These are phyloP conservation scores for Syncephalis plumigaleata DNA, from an alignment of 371 early-diverging fungal genomes.

Conservation along the genomic window DNA sequence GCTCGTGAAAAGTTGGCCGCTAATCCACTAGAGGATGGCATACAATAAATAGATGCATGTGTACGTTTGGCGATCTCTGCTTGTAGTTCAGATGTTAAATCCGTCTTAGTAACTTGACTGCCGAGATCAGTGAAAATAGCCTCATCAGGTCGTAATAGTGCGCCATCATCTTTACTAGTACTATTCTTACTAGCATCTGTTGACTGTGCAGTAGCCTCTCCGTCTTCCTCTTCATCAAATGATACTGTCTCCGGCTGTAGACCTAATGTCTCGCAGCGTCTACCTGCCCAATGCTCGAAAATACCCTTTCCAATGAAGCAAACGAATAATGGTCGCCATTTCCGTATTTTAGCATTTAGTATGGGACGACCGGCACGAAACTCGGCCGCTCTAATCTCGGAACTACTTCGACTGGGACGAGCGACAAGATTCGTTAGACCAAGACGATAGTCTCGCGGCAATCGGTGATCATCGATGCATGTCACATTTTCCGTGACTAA, in stretches of 20 bases:
- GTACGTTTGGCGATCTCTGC: too few relatives aligned
- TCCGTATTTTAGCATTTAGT: conserved; percentile 35
- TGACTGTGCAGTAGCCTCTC: too few relatives aligned
- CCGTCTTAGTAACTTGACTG: too few relatives aligned
- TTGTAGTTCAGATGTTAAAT: too few relatives aligned
- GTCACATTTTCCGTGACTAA: conserved; percentile 20
- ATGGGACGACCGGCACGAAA: conserved; percentile 35
- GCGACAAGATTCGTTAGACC: conserved; percentile 53
- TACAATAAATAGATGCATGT: too few relatives aligned
- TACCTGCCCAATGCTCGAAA: background rate
- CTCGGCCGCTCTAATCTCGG: conserved; percentile 34
- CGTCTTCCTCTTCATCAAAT: too few relatives aligned
- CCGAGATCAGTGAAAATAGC: too few relatives aligned
- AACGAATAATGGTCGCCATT: conserved; percentile 35
- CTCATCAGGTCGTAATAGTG: too few relatives aligned
- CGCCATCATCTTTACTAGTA: too few relatives aligned
- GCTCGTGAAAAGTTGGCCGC: too few relatives aligned
- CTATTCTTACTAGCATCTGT: too few relatives aligned
- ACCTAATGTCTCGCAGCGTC: background rate
- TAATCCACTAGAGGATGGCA: too few relatives aligned
- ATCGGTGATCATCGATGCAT: conserved; percentile 26
- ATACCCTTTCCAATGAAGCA: conserved; percentile 47
- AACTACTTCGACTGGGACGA: conserved; percentile 29
- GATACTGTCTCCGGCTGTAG: background rate
- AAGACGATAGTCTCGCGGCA: conserved; percentile 26